Evolutionary conservation across 2,329 filamentous ascomycete genomes (phyloP), one percentile per base, ranked within the genome.

Genomic region (Trichoderma arundinaceum): DNA sequence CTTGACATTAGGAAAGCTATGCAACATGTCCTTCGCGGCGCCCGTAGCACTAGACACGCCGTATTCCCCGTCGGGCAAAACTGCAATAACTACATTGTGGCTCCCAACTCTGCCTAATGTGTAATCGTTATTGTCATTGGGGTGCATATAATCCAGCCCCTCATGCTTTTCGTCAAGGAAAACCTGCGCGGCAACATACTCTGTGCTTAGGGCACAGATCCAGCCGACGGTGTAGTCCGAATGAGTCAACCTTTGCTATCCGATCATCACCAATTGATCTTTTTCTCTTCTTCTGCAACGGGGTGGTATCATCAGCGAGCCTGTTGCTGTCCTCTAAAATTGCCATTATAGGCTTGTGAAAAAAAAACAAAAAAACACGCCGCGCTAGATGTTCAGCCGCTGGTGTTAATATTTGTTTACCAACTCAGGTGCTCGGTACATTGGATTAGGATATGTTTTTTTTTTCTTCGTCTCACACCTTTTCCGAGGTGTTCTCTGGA

Each of bases 161-260:
- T 65, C n/a, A 28, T 67, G 66, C 43, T 51, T 38, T 48, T 81
- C 41, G 4, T 59, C 56, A 10, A 59, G 41, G n/a, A 38, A 59
- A 8, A 59, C 39, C 13, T 59, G 56, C 75, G 58, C 80, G 5
- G 80, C 79, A 58, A 77, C 72, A 49, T 71, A 73, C 59, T 82
- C 80, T 0, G 68, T 72, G 0, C 4, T 22, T 0, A 82, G 66
- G 10, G 80, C 79, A 57, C 78, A 82, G 5, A 83, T 80, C 79
- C 79, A 82, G 17, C 78, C 80, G 2, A 82, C 72, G 0, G 73
- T 79, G 56, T 81, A 82, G 39, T 61, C 56, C 8, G 28, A 17
- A 38, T 32, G 17, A 15, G 32, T 12, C 17, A 38, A 19, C 22
- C n/a, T 59, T 59, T 17, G 41, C n/a, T 35, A 6, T 46, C 10